Evolutionary conservation across 495 filamentous ascomycete species (phyloP).

Genomic region (Rostrohypoxylon terebratum): DNA sequence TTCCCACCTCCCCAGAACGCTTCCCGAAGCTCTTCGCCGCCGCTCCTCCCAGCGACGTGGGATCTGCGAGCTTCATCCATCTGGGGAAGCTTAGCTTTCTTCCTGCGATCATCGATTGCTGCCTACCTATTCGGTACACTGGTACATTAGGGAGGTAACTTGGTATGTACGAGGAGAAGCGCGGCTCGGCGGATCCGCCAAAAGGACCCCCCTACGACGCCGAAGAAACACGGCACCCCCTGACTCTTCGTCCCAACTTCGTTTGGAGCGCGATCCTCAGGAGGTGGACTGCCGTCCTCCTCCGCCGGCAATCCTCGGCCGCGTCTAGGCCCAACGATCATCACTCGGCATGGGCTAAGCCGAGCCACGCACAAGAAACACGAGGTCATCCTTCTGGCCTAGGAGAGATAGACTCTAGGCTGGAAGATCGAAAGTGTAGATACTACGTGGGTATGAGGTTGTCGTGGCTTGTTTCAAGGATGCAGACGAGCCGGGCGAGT

Average conservation of each 20-base stretch:
- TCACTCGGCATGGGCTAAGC: background rate
- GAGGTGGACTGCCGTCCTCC: background rate
- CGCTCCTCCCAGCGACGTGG: background rate
- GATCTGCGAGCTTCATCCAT: background rate
- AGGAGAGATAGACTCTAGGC: background rate
- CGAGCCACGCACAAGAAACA: constrained; percentile 20
- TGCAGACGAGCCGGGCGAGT: background rate
- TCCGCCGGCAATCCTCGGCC: constrained; percentile 1
- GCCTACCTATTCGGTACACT: background rate
- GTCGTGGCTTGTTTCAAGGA: background rate
- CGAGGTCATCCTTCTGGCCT: background rate
- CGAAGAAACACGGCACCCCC: background rate
- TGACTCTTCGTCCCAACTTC: constrained; percentile 1
- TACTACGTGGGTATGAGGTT: background rate
- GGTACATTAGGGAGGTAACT: background rate
- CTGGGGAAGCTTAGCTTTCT: background rate
- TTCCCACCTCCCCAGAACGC: background rate
- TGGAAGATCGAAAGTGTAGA: background rate
- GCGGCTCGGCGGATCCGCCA: background rate
- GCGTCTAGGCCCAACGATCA: background rate
- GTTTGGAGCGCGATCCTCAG: background rate
- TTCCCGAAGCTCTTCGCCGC: background rate
- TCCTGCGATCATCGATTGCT: background rate
- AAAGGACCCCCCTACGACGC: background rate
- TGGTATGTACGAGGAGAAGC: background rate